Evolutionary conservation across 345 rosid species (phyloP), one percentile per base, ranked within the genome.

Genomic region (Linum trigynum): DNA sequence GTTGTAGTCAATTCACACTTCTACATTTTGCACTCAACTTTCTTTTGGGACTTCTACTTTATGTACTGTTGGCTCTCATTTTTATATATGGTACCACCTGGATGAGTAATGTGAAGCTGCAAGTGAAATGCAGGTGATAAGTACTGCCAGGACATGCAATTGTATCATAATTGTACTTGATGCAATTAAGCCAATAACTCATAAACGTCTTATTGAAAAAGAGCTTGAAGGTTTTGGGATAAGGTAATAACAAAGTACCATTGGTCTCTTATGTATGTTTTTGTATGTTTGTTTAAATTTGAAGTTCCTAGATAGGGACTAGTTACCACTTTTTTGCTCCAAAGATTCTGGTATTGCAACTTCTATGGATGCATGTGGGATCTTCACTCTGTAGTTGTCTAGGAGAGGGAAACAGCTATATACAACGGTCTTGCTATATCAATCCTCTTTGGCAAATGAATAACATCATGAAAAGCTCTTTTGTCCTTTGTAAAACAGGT

Each of bases 161-260:
- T 90, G 97, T 75, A 86, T 94, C 67, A 63, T 94, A 64, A 94
- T 94, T 50, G 99, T 94, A 71, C 97, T 94, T 64, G 99, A 94
- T 67, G 99, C 97, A 7, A 94, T 94, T 71, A 94, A 94, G 80
- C 99, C 96, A 32, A 90, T 94, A 65, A 94, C 98, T 79, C 98
- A 92, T 81, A 92, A 92, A 79, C 98, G 97, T 67, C 81, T 92
- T 69, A 90, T 92, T 69, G 97, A 92, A 79, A 94, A 94, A 72
- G 99, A 94, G 80, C 97, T 94, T 3, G 97, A 94, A 82, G 97
- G 99, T 63, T 94, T 94, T 76, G 99, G 99, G 70, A 94, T 94
- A 75, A 85, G 99, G 99, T 94, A 80, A 61, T 37, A 32, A n/a
- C 61, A 5, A 32, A 45, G 4, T 10, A 41, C 7, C 35, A 15